Base-by-base conservation (phyloP, 306 rosid genomes). In the Cucumis hystrix region DNA sequence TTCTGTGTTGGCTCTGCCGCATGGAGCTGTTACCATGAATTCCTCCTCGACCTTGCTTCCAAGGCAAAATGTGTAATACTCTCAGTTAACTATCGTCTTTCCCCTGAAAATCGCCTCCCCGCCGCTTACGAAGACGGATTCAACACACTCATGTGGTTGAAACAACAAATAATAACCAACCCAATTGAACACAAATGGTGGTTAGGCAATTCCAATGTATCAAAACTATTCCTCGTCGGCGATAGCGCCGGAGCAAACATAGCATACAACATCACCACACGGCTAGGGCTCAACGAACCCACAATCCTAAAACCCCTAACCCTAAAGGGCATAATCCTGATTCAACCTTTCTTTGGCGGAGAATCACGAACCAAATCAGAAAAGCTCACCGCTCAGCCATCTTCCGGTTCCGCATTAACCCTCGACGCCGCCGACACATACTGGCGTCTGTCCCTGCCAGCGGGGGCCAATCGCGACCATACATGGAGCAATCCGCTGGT, bases 221-320 rank as follows among this genome's bases (percentile, higher is more conserved):
- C 91, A 5, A 78, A 75, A 81, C 17, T 92, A 49, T 90, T 86
- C 59, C 80, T 94, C 52, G 82, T 75, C 15, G 98, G 98, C 79
- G 98, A 94, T 35, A 94, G 98, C 77, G 93, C 97, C n/a, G 96
- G 97, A 8, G 97, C 95, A 56, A 94, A 90, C 86, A 83, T 94
- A 63, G 97, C 96, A 58, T 92, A 82, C 88, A 86, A 89, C 82
- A 89, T 88, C 35, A 84, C 87, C 77, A 70, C 85, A 9, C 85
- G 86, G 40, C 12, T 85, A 7, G 82, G 81, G 51, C 78, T 89
- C 72, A 41, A 10, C 16, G 85, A 76, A 54, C 63, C 71, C 64
- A 40, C 86, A 18, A 20, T n/a, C 56, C n/a, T 86, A n/a, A 89
- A 64, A 33, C 90, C 89, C 0, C 66, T 88, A 9, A 17, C 58